Evolutionary conservation across 1,139 yeast species (phyloP).

Genomic region (Ashbya aceris): DNA sequence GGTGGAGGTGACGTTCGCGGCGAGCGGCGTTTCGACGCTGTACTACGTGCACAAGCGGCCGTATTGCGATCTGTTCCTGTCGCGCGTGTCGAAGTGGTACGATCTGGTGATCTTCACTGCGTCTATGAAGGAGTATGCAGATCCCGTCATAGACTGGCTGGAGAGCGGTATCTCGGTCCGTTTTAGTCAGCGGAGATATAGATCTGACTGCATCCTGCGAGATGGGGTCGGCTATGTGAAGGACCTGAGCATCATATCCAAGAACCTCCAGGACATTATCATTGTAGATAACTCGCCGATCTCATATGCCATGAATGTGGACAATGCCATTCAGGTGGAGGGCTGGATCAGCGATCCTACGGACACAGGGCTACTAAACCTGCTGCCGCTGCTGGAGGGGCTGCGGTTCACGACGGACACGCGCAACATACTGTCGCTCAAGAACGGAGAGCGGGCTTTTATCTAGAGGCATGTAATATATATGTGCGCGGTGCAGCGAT

Average conservation of each 20-base stretch:
- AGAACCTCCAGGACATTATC: conserved; percentile 60
- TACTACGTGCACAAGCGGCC: conserved; percentile 92
- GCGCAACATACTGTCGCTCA: conserved; percentile 65
- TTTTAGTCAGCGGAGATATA: conserved; percentile 49
- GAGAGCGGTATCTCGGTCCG: conserved; percentile 35
- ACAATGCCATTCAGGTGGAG: conserved; percentile 85
- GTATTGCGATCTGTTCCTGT: conserved; percentile 72
- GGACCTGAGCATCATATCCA: conserved; percentile 50
- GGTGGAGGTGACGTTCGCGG: conserved; percentile 70
- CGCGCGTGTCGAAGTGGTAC: conserved; percentile 78
- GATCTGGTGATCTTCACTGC: conserved; percentile 89
- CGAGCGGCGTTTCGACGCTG: conserved; percentile 46
- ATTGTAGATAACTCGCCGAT: conserved; percentile 90
- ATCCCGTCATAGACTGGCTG: conserved; percentile 89
- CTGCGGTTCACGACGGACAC: conserved; percentile 79
- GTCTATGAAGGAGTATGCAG: conserved; percentile 89
- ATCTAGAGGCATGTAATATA: conserved; percentile 18
- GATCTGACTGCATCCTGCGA: conserved; percentile 70
- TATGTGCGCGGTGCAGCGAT: too few relatives aligned
- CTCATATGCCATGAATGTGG: conserved; percentile 72
- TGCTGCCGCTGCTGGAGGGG: conserved; percentile 74
- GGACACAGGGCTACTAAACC: conserved; percentile 69
- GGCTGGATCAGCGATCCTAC: conserved; percentile 97
- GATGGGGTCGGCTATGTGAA: conserved; percentile 83
- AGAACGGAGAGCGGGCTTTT: conserved; percentile 68